These are phyloP conservation scores for Tylopilus plumbeoviolaceoides DNA, from an alignment of 768 basidiomycete species.

Conservation along the genomic window DNA sequence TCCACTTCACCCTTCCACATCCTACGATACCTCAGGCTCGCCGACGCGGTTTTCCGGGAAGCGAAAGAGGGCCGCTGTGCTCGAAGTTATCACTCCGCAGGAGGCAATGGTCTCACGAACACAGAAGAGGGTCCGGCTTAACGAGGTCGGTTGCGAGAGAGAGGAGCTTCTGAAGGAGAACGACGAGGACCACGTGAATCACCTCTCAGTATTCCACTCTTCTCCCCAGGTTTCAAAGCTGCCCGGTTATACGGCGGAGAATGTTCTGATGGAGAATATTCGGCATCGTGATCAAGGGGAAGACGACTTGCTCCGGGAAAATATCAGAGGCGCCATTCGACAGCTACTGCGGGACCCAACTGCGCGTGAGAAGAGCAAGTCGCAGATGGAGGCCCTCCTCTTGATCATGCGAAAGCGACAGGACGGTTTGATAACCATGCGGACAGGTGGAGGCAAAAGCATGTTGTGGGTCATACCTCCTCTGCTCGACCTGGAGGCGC, in stretches of 20 bases:
- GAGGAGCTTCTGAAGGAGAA: no score
- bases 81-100: no score
- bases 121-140: background rate
- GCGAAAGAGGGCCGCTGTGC: background rate
- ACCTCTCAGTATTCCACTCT: no score
- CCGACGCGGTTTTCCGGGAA: background rate
- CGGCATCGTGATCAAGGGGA: background rate
- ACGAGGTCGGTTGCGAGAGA: background rate
- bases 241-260: background rate
- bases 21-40: background rate
- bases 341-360: background rate
- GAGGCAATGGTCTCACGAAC: background rate
- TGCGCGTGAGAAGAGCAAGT: background rate
- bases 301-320: background rate
- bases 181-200: background rate
- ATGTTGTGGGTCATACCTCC: background rate
- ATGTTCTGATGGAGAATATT: background rate
- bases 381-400: constrained; percentile 2
- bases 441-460: constrained; percentile 4
- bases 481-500: background rate
- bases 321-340: background rate
- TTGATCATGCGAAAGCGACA: background rate
- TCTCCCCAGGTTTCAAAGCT: background rate
- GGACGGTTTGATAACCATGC: constrained; percentile 7
- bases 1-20: background rate